These are phyloP conservation scores for Anisogramma anomala DNA, from an alignment of 2,329 filamentous ascomycete genomes.

Conservation along the genomic window DNA sequence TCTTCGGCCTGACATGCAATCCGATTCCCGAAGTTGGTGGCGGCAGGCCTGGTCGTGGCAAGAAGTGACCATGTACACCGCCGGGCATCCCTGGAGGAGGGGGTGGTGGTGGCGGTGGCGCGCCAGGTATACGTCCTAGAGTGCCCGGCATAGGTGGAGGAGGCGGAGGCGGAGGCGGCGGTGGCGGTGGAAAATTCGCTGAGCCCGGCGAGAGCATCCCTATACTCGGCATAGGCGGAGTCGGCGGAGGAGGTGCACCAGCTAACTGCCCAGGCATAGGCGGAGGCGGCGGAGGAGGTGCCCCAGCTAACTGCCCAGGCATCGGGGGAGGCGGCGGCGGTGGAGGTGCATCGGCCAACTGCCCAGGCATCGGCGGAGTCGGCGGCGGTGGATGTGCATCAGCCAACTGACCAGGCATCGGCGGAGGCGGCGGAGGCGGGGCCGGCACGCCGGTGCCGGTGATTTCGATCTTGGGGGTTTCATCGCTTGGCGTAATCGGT, in stretches of 20 bases:
- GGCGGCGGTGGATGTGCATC: conserved; percentile 29
- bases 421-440: conserved; percentile 24
- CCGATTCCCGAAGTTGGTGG: conserved; percentile 47
- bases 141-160: no score
- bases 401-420: conserved; percentile 22
- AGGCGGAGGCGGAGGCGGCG: conserved; percentile 32
- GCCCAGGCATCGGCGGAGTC: conserved; percentile 36
- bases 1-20: conserved; percentile 80
- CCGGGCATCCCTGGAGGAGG: conserved; percentile 38
- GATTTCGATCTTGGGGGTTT: conserved; percentile 50
- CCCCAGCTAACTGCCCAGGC: conserved; percentile 22
- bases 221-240: conserved; percentile 29
- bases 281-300: conserved; percentile 25
- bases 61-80: conserved; percentile 62
- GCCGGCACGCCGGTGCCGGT: conserved; percentile 29
- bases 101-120: conserved; percentile 10
- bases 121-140: conserved; percentile 20
- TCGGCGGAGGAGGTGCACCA: conserved; percentile 36
- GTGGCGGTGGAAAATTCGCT: conserved; percentile 23
- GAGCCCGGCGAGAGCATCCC: conserved; percentile 14
- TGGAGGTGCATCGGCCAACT: conserved; percentile 27
- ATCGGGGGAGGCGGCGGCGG: conserved; percentile 20
- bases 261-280: conserved; percentile 22
- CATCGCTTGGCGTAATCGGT: conserved; percentile 55
- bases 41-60: conserved; percentile 51